phyloP scores from a whole-genome alignment of 2,329 filamentous ascomycete species.

The Ascochyta rabiei region DNA sequence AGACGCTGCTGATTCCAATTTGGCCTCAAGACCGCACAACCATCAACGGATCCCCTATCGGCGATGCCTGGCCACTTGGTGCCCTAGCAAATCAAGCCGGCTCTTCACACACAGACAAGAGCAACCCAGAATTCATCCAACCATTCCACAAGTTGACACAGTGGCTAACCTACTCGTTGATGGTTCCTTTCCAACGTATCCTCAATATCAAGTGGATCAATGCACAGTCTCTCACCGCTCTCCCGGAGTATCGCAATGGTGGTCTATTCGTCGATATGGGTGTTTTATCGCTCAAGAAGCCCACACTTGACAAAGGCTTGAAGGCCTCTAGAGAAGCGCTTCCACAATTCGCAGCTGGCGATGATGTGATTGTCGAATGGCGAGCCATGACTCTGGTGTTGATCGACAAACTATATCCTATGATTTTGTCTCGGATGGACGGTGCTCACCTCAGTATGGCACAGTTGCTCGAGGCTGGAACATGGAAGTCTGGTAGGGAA shows the following conservation, averaged over 20 bases:
- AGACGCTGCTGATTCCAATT: slow-evolving; percentile 81
- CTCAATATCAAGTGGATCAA: slow-evolving; percentile 82
- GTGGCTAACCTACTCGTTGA: slow-evolving; percentile 92
- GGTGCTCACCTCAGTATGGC: slow-evolving; percentile 74
- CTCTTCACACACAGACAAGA: slow-evolving; percentile 45
- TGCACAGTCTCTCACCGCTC: slow-evolving; percentile 81
- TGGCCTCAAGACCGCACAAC: slow-evolving; percentile 87
- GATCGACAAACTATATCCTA: slow-evolving; percentile 69
- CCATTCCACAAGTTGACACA: slow-evolving; percentile 91
- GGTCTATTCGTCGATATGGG: slow-evolving; percentile 87
- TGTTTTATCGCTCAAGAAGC: slow-evolving; percentile 73
- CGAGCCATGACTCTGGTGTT: slow-evolving; percentile 74
- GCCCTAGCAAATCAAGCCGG: slow-evolving; percentile 71
- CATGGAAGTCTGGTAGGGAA: slow-evolving; percentile 72
- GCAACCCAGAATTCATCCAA: slow-evolving; percentile 75
- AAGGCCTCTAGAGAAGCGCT: slow-evolving; percentile 70
- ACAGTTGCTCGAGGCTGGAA: slow-evolving; percentile 90
- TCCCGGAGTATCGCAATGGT: slow-evolving; percentile 92
- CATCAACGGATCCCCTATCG: slow-evolving; percentile 81
- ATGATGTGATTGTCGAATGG: slow-evolving; percentile 81
- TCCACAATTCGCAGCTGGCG: slow-evolving; percentile 71
- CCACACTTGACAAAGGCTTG: slow-evolving; percentile 71
- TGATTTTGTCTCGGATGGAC: slow-evolving; percentile 72
- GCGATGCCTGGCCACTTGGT: slow-evolving; percentile 89
- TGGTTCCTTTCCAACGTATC: slow-evolving; percentile 85